Evolutionary conservation across 2,329 filamentous ascomycete genomes (phyloP), one percentile per base, ranked within the genome.

Genomic region (Dendryphion nanum): DNA sequence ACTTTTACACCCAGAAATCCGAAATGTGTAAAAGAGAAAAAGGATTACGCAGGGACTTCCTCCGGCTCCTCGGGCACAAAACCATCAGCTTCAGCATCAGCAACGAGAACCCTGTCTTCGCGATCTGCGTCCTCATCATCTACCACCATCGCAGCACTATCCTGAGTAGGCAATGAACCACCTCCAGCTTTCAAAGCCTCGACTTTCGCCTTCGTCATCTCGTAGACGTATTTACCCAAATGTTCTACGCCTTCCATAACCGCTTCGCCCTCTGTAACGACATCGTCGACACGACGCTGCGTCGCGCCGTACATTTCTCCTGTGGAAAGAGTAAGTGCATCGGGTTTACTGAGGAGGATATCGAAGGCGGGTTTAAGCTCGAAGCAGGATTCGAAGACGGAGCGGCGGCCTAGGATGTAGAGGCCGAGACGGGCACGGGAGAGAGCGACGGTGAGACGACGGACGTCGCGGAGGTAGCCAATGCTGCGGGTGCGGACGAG

Each of bases 241-340:
- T 98, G 93, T 71, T 98, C 91, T 1, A 97, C 83, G 21, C 86
- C 81, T 54, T 91, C 86, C 87, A 98, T 97, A 15, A 81, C 74
- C 1, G 82, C 83, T 16, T 67, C 68, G 1, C 71, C 59, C n/a
- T 67, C 68, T 29, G 66, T 70, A 5, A 70, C 57, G 5, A 74
- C 71, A 14, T 73, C 74, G 6, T 73, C 71, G 14, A 62, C 36
- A 4, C 59, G 57, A 30, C 87, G 74, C 38, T 76, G 65, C 0
- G 86, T 79, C 1, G 87, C 86, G 13, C 49, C 51, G 75, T 82
- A 95, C 71, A 97, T 79, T 70, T 98, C 93, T 14, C 87, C 87
- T 0, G 87, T 89, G 2, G 88, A 82, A 6, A 97, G 76, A 54
- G 79, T 75, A 40, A 98, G 76, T 61, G 89, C 90, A 59, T 91